phyloP scores from a whole-genome alignment of 306 rosid genomes.

The Malus fusca region DNA sequence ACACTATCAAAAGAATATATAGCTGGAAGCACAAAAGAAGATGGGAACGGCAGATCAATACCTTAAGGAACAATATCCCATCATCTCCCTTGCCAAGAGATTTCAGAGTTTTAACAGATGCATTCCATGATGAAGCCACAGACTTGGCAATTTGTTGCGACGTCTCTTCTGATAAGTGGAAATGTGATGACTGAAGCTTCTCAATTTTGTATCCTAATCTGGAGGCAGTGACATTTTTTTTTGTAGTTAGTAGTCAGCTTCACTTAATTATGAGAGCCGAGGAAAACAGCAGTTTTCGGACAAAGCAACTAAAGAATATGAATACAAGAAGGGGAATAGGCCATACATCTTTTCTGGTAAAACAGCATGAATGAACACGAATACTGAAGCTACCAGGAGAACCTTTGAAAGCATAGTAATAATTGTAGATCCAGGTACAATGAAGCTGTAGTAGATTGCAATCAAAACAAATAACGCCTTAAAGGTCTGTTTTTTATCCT shows the following conservation, averaged over 20 bases:
- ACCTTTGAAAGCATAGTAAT: conserved; percentile 63
- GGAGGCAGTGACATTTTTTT: conserved; percentile 22
- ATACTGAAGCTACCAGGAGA: conserved; percentile 41
- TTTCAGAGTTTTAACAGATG: conserved; percentile 46
- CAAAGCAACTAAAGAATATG: background rate
- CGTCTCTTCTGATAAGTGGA: conserved; percentile 65
- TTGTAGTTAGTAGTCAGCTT: conserved; percentile 19
- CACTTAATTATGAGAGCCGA: conserved; percentile 7
- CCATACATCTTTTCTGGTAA: conserved; percentile 78
- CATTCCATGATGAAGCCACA: conserved; percentile 67
- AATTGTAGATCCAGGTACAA: conserved; percentile 60
- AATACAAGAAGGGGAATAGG: conserved; percentile 6
- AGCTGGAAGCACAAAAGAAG: background rate
- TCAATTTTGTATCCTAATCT: conserved; percentile 75
- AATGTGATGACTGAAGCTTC: conserved; percentile 64
- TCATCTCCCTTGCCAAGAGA: conserved; percentile 66
- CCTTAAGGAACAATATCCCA: conserved; percentile 63
- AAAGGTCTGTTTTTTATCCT: conserved; percentile 70
- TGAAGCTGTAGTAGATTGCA: conserved; percentile 73
- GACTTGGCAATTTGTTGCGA: conserved; percentile 44
- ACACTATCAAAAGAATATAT: background rate
- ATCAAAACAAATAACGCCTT: conserved; percentile 46
- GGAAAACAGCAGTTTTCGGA: background rate
- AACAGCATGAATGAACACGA: conserved; percentile 52
- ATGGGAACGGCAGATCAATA: conserved; percentile 9